These are phyloP conservation scores for Trametes versicolor DNA, from an alignment of 1,284 basidiomycete species.

Conservation along the genomic window DNA sequence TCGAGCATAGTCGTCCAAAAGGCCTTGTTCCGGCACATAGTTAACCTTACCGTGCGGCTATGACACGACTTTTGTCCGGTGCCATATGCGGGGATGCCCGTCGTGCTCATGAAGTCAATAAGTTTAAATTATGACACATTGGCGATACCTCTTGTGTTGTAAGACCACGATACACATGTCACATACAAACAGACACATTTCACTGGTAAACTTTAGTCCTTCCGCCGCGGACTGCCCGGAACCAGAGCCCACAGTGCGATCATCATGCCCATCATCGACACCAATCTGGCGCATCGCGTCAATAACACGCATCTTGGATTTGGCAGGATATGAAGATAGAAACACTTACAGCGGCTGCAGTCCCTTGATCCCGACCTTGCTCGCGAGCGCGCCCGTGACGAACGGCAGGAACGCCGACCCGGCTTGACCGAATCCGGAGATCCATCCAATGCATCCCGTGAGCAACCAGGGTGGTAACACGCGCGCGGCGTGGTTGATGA, in stretches of 20 bases:
- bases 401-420: constrained; percentile 67
- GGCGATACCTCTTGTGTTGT: too few relatives aligned
- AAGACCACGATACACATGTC: too few relatives aligned
- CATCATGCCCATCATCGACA: constrained; percentile 41
- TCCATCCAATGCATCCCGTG: constrained; percentile 68
- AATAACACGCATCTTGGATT: neutral
- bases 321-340: neutral
- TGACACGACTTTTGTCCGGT: too few relatives aligned
- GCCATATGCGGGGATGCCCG: too few relatives aligned
- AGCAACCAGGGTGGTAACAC: constrained; percentile 62
- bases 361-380: constrained; percentile 49
- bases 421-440: constrained; percentile 62
- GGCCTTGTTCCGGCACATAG: too few relatives aligned
- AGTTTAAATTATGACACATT: too few relatives aligned
- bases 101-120: too few relatives aligned
- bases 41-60: too few relatives aligned
- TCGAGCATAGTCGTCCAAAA: too few relatives aligned
- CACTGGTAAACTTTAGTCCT: constrained; percentile 22
- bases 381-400: constrained; percentile 63
- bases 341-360: constrained; percentile 36
- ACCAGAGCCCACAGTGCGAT: constrained; percentile 37
- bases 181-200: too few relatives aligned
- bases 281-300: constrained; percentile 25
- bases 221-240: constrained; percentile 26
- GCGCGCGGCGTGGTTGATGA: constrained; percentile 58